A percentile compares a stretch with the other conserved stretches of the same genome.
Evolutionary conservation across 2,329 filamentous ascomycete species (phyloP).

Genomic region (Cladosporium halotolerans): DNA sequence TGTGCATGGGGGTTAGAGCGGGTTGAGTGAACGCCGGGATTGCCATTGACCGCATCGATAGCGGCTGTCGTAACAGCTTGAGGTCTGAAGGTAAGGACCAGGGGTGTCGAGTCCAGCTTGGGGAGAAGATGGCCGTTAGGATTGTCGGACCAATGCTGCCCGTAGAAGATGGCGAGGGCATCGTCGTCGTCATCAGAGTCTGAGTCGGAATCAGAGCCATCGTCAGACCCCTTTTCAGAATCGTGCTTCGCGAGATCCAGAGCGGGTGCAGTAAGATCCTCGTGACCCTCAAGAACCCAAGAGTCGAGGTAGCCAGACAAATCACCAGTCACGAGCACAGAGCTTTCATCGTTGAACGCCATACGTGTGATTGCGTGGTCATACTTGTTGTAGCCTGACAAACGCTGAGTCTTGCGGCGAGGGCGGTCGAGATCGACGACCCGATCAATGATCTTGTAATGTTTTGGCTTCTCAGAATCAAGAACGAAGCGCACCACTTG

Average conservation of each 20-base stretch:
- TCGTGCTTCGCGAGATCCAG: conserved; percentile 29
- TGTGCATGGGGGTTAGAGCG: conserved; percentile 46
- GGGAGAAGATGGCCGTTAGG: conserved; percentile 50
- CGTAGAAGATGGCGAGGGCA: conserved; percentile 44
- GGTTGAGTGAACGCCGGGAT: conserved; percentile 45
- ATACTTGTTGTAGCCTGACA: conserved; percentile 57
- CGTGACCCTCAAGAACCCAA: conserved; percentile 64
- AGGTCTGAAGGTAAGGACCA: conserved; percentile 44
- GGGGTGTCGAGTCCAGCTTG: conserved; percentile 39
- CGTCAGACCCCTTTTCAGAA: conserved; percentile 23
- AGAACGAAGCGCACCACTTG: conserved; percentile 42
- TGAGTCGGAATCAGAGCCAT: conserved; percentile 22
- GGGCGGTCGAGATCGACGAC: conserved; percentile 35
- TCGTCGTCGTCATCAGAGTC: conserved; percentile 45
- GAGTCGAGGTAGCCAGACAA: conserved; percentile 80
- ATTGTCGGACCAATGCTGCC: conserved; percentile 69
- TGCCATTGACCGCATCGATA: conserved; percentile 35
- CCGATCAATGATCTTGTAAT: conserved; percentile 33
- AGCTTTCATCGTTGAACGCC: conserved; percentile 74
- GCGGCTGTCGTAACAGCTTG: conserved; percentile 3
- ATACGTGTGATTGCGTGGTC: conserved; percentile 67
- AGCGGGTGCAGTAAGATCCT: conserved; percentile 42
- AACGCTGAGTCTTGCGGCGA: conserved; percentile 23
- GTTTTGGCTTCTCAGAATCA: conserved; percentile 35
- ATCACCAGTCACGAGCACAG: conserved; percentile 71